Evolutionary conservation across 805 yeast species (phyloP).

Genomic region (Nakazawaea ishiwadae): DNA sequence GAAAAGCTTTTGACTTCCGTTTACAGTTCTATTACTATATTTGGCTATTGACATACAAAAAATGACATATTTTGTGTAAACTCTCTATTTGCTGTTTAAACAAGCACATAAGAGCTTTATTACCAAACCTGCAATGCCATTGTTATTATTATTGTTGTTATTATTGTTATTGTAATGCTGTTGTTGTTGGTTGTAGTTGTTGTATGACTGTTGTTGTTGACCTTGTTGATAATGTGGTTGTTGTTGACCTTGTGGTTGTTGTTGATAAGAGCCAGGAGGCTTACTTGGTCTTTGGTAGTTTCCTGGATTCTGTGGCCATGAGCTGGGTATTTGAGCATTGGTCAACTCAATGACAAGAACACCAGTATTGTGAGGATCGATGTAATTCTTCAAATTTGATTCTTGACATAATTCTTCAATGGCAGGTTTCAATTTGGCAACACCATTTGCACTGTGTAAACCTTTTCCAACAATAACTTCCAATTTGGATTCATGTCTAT

Average conservation of each 20-base stretch:
- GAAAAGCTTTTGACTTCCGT: too few species aligned
- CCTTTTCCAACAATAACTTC: slow-evolving; percentile 94
- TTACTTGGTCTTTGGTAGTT: slow-evolving; percentile 19
- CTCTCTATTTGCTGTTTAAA: slow-evolving; percentile 7
- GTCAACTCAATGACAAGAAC: slow-evolving; percentile 67
- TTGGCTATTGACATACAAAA: too few species aligned
- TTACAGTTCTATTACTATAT: too few species aligned
- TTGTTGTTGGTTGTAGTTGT: slow-evolving; percentile 25
- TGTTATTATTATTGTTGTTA: slow-evolving; percentile 24
- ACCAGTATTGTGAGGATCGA: slow-evolving; percentile 74
- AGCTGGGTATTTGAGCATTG: slow-evolving; percentile 39
- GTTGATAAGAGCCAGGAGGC: slow-evolving; percentile 13
- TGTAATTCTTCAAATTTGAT: slow-evolving; percentile 51
- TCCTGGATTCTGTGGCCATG: slow-evolving; percentile 22
- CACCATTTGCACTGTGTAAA: slow-evolving; percentile 71
- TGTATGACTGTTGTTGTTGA: slow-evolving; percentile 22
- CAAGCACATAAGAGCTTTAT: slow-evolving; percentile 18
- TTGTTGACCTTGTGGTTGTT: slow-evolving; percentile 19
- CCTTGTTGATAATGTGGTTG: slow-evolving; percentile 21
- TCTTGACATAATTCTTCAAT: slow-evolving; percentile 72
- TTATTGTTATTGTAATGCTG: slow-evolving; percentile 25
- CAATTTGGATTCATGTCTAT: slow-evolving; percentile 54
- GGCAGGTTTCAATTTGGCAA: slow-evolving; percentile 88
- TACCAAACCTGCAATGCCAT: background rate
- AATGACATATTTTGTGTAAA: too few species aligned